Conservation (phyloP, 768 basidiomycete genomes). For the Sporobolomyces pararoseus region DNA sequence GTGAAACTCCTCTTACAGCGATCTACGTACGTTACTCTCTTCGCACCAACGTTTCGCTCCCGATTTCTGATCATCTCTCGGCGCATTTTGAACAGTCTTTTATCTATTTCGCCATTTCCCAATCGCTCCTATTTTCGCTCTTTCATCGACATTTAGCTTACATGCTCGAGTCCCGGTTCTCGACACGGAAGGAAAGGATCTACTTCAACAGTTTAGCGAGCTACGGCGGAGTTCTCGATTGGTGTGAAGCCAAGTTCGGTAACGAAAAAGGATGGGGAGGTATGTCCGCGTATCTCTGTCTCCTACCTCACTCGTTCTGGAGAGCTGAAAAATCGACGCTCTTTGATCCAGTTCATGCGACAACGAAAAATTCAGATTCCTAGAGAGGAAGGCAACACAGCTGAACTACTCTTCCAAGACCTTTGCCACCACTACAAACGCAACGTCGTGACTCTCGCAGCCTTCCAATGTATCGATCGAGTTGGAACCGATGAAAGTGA, state of each 20-base stretch:
- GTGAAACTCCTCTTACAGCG: conserved; percentile 49
- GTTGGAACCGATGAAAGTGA: not conserved
- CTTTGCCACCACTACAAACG: conserved; percentile 8
- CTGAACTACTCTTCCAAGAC: not conserved
- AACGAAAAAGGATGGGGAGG: not conserved
- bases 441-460: conserved; percentile 14
- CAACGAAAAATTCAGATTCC: too few species aligned
- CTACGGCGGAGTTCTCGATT: conserved; percentile 12
- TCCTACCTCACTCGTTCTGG: not conserved
- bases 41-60: not conserved
- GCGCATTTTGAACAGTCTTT: conserved; percentile 46
- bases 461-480: not conserved
- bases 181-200: conserved; percentile 46
- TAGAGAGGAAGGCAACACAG: too few species aligned
- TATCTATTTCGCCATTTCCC: conserved; percentile 48
- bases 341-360: too few species aligned
- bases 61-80: not conserved
- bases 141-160: conserved; percentile 54
- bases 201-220: conserved; percentile 45
- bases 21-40: conserved; percentile 45
- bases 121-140: conserved; percentile 52
- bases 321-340: too few species aligned
- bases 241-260: conserved; percentile 2
- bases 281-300: not conserved
- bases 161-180: conserved; percentile 51